Evolutionary conservation across 345 rosid genomes (phyloP), one percentile per base, ranked within the genome.

Genomic region (Hibiscus trionum): DNA sequence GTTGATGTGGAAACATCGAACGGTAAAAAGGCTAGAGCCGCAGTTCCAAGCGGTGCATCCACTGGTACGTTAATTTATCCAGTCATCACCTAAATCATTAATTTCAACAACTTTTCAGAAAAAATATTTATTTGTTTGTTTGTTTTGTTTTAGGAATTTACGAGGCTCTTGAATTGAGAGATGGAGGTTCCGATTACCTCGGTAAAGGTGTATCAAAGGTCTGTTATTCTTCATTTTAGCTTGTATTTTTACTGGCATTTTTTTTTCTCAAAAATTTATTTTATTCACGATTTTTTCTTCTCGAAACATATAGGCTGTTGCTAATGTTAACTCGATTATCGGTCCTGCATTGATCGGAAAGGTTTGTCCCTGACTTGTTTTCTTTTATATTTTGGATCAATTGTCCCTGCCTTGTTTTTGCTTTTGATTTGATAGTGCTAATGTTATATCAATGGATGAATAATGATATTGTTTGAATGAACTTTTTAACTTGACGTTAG

Each of bases 41-140:
- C 96, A 6, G 98, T 94, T 49, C 97, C 98, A 0, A 94, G 98
- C 76, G 98, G 97, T 68, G 98, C 98, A 77, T 94, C 98, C 75
- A 91, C 97, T 17, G 98, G 98, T 94, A 87, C 61, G 77, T 73
- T 52, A 3, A 42, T 47, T 14, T 12, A 0, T 55, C 29, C 8
- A 37, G 14, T 69, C 11, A 16, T 7, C 29, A 31, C 16, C 14
- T 24, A 27, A 42, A 27, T 15, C 26, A 27, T 53, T 64, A 8
- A 15, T 33, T 27, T 62, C 0, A 3, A 3, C 11, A 11, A 1
- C 3, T 12, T 16, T 5, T 26, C 0, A 0, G 29, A 31, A 33
- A 9, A 61, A 2, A n/a, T 39, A 55, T 63, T 12, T 5, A 31
- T 21, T 44, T 44, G 4, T 65, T 19, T 1, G 6, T 21, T 21